Conservation (phyloP, 306 rosid species). For the Acacia acuminata region DNA sequence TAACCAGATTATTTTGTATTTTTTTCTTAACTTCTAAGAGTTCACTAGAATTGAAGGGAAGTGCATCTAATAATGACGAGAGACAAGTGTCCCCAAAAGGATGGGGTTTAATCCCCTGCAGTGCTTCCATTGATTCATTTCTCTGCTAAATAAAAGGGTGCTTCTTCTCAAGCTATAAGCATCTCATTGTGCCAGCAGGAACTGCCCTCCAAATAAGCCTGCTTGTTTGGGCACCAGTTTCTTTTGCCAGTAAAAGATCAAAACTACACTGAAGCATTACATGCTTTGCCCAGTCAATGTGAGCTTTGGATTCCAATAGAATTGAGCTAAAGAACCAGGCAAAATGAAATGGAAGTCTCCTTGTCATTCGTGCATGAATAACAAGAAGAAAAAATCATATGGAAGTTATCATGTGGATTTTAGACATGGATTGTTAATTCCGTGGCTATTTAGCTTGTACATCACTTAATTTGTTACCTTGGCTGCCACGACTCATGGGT, state of each 20-base stretch:
- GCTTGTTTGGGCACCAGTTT: constrained; percentile 26
- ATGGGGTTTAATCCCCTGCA: not conserved
- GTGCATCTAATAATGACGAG: constrained; percentile 1
- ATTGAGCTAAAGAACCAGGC: constrained; percentile 13
- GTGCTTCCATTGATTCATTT: constrained; percentile 22
- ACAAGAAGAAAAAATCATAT: not conserved
- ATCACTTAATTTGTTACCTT: constrained; percentile 1
- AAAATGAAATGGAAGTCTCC: constrained; percentile 21
- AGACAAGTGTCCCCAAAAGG: not conserved
- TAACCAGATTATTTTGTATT: not conserved
- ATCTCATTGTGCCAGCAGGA: constrained; percentile 11
- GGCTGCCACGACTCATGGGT: constrained; percentile 15
- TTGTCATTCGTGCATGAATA: constrained; percentile 23
- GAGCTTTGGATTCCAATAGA: constrained; percentile 15
- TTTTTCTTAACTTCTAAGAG: not conserved
- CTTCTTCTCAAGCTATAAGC: constrained; percentile 23
- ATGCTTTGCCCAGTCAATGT: constrained; percentile 18
- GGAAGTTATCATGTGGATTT: constrained; percentile 25
- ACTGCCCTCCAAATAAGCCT: constrained; percentile 21
- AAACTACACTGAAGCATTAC: constrained; percentile 22
- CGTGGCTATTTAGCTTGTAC: constrained; percentile 5
- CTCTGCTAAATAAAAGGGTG: constrained; percentile 19
- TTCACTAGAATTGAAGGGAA: not conserved
- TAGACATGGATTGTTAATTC: constrained; percentile 12
- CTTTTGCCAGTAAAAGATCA: constrained; percentile 24